Conservation (phyloP, 164 flowering plant species). For the Euptelea pleiosperma region DNA sequence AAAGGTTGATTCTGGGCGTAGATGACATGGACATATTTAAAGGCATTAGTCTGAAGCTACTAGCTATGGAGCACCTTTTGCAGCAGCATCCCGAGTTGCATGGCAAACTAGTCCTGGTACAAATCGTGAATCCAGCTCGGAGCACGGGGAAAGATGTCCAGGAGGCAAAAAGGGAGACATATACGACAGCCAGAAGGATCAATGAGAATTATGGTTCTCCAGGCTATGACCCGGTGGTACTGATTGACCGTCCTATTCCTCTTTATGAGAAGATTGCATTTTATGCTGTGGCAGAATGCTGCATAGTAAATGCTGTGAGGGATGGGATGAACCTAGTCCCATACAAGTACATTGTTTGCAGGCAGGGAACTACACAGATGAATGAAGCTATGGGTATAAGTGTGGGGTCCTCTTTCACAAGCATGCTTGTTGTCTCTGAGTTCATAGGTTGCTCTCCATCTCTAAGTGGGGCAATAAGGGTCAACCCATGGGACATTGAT, state of each 20-base stretch:
- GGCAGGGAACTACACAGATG: conserved; percentile 56
- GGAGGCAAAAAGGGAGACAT: conserved; percentile 65
- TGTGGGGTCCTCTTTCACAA: conserved; percentile 40
- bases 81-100: conserved; percentile 40
- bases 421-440: conserved; percentile 81
- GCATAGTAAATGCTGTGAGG: conserved; percentile 82
- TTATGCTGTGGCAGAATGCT: conserved; percentile 73
- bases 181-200: conserved; percentile 51
- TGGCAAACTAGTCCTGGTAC: conserved; percentile 62
- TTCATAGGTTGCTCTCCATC: conserved; percentile 87
- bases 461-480: conserved; percentile 79
- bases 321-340: conserved; percentile 91
- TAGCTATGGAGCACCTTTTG: conserved; percentile 71
- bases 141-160: conserved; percentile 77
- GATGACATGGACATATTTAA: conserved; percentile 92
- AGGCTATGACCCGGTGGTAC: conserved; percentile 50
- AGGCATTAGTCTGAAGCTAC: conserved; percentile 67
- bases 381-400: conserved; percentile 40
- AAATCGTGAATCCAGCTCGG: conserved; percentile 80
- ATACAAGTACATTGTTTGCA: conserved; percentile 69
- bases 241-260: conserved; percentile 64
- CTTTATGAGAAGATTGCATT: conserved; percentile 68
- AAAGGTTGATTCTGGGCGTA: conserved; percentile 59
- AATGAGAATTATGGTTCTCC: conserved; percentile 55
- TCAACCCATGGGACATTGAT: conserved; percentile 79